Evolutionary conservation across 1,139 yeast genomes (phyloP), one percentile per base, ranked within the genome.

Genomic region (Pichia sp.): DNA sequence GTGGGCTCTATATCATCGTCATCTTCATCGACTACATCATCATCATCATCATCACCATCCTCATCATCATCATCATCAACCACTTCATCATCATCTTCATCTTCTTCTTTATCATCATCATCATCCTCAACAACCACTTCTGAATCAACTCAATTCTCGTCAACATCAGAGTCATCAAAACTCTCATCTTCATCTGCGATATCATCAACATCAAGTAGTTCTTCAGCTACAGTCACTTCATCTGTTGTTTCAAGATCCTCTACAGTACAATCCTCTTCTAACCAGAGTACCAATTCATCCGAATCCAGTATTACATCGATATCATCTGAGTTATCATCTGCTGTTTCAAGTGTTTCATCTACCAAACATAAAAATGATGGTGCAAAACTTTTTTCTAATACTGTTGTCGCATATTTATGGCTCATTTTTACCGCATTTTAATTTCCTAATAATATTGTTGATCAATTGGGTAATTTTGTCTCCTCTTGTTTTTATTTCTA

Each of bases 321-420:
- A 7, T 20, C 35, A 12, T 9, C 2, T 26, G 30, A 17, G 15
- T 26, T 19, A 11, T 14, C 10, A 10, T 17, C 35, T 8, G 4
- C 23, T 31, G 33, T 31, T 11, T 31, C 33, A 11, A 31, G 22
- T 20, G 32, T 38, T 11, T 35, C 42, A 4, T 33, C 41, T 3
- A 28, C 22, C 17, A 35, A 34, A 15, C 37, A 41, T 17, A 45
- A 28, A 31, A 45, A 45, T 26, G 34, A 34, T 26, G 49, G 40
- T 10, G 24, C 17, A 6, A 37, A 19, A 38, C 20, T 28, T 10
- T 12, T 25, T 19, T 12, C 34, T 14, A n/a, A 17, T 7, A 7
- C 28, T 5, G 12, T 17, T 18, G 10, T 26, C 15, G 30, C 30
- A 26, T 26, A 14, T 17, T 26, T 26, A n/a, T 26, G 30, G 9